A percentile compares a stretch with the other conserved stretches of the same genome.
phyloP scores from a whole-genome alignment of 768 basidiomycete genomes.

The Chalciporus sphaerocephalus region DNA sequence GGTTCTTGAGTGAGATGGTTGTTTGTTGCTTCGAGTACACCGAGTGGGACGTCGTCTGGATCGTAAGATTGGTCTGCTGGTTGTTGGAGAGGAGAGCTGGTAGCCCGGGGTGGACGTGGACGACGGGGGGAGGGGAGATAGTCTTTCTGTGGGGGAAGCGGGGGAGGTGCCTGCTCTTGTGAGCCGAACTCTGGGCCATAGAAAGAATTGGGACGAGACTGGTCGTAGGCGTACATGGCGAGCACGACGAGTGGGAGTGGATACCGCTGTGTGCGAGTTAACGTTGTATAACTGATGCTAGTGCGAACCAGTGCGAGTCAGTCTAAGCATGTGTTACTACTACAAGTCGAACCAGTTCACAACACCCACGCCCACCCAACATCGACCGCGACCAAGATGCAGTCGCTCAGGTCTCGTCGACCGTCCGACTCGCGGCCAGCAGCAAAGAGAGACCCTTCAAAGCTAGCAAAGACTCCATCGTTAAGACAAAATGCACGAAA shows the following conservation, averaged over 20 bases:
- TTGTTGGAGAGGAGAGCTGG: slow-evolving; percentile 23
- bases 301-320: no score
- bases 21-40: slow-evolving; percentile 9
- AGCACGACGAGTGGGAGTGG: neutral
- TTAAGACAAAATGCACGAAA: slow-evolving; percentile 43
- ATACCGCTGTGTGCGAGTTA: neutral
- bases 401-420: slow-evolving; percentile 52
- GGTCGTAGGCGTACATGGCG: slow-evolving; percentile 32
- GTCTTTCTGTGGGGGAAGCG: slow-evolving; percentile 7
- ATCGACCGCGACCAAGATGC: slow-evolving; percentile 34
- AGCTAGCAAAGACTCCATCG: slow-evolving; percentile 27
- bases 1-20: slow-evolving; percentile 32
- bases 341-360: neutral
- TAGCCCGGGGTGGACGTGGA: slow-evolving; percentile 18
- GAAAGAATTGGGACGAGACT: slow-evolving; percentile 35
- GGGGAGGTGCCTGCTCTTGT: slow-evolving; percentile 3
- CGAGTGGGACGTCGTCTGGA: slow-evolving; percentile 39
- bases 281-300: no score
- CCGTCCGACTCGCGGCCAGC: slow-evolving; percentile 40
- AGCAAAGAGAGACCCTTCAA: slow-evolving; percentile 31
- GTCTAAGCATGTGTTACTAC: no score
- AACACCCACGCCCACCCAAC: neutral
- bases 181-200: slow-evolving; percentile 26
- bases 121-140: slow-evolving; percentile 7
- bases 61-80: slow-evolving; percentile 33